Base-by-base conservation (phyloP, 306 rosid species). In the Cicer pinnatifidum region DNA sequence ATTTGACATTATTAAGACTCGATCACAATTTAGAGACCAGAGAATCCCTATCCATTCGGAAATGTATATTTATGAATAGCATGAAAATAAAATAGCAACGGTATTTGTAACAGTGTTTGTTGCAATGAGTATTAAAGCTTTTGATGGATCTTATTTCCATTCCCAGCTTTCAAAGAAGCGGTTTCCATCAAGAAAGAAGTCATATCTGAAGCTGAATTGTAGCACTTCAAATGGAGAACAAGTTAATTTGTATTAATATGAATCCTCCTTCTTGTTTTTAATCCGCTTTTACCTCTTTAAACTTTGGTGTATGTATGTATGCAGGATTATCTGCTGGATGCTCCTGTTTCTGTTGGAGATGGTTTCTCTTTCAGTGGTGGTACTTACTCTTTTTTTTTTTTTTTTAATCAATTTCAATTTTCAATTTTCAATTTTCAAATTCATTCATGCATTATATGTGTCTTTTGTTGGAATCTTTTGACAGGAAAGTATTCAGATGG, bases 291-390 rank as follows among this genome's bases (percentile, higher is more conserved):
- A 6, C n/a, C 20, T 20, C n/a, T 37, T 75, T 6, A n/a, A 37
- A 10, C 15, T 72, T 44, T 53, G 7, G 48, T 59, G 48, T 71
- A 53, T 77, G 48, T 71, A 53, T 77, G 94, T 91, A 88, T 82
- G 35, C 35, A 28, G 35, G 87, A 88, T 80, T 88, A 90, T 83
- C 84, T 90, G 23, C 80, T 92, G 12, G 96, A 90, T 69, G 98
- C 98, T 75, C 95, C 92, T 13, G 89, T 80, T 53, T 84, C 90
- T 4, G 83, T 63, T 57, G 98, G 98, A 12, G 96, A 90, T 82
- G 98, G 98, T 20, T 92, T 92, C 75, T 90, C 96, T 53, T 92
- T 92, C 73, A 85, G 89, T 57, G 98, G 96, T 87, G 98, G 96
- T 92, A 70, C 43, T 8, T 10, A 20, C 2, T n/a, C 16, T 11